A percentile compares a stretch with the other conserved stretches of the same genome.
Evolutionary conservation across 768 basidiomycete species (phyloP).

Genomic region (Hygrophoropsis aurantiaca): DNA sequence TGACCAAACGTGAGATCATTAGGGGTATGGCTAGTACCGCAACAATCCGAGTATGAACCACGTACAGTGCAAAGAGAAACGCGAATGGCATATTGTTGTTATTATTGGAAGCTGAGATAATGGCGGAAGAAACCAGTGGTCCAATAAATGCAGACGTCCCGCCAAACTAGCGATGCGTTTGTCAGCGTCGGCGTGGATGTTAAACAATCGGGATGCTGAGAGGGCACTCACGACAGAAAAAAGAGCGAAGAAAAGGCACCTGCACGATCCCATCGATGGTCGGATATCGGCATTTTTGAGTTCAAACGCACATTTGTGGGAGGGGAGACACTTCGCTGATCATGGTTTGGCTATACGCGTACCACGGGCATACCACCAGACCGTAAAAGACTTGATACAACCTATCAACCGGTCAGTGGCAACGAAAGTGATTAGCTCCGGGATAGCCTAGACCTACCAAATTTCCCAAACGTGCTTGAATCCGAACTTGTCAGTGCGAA

Average conservation of each 20-base stretch:
- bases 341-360: conserved; percentile 82
- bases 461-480: conserved; percentile 86
- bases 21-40: neutral
- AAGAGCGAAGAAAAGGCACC: conserved; percentile 75
- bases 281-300: neutral
- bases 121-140: conserved; percentile 72
- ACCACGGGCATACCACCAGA: conserved; percentile 77
- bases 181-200: neutral
- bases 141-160: conserved; percentile 80
- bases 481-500: conserved; percentile 70
- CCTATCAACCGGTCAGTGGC: conserved; percentile 36
- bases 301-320: conserved; percentile 61
- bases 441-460: conserved; percentile 49
- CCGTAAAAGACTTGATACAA: conserved; percentile 70
- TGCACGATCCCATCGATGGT: conserved; percentile 10
- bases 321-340: conserved; percentile 75
- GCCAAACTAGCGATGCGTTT: conserved; percentile 49
- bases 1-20: neutral
- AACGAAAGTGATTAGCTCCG: too few relatives aligned
- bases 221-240: conserved; percentile 57
- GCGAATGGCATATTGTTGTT: conserved; percentile 78
- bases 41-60: conserved; percentile 6
- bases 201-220: too few relatives aligned
- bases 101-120: conserved; percentile 64
- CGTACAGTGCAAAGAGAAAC: conserved; percentile 69